Evolutionary conservation across 2,329 filamentous ascomycete species (phyloP), one percentile per base, ranked within the genome.

Genomic region (Alternaria metachromatica): DNA sequence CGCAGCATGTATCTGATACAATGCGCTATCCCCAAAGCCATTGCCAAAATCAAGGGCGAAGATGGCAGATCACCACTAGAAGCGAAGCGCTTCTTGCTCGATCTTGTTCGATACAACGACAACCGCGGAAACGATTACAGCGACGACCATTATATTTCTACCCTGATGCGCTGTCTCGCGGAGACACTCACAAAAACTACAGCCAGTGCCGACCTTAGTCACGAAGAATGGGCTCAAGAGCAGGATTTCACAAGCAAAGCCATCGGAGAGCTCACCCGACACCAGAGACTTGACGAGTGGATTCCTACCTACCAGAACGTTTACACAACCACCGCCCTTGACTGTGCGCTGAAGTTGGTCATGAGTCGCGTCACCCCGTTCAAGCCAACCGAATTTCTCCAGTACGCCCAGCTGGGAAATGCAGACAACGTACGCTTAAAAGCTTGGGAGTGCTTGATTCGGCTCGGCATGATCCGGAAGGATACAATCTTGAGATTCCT

Each of bases 91-190:
- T 97, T 97, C 78, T 87, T 99, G 51, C 87, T 97, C 21, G 94
- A 97, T 71, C 92, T 96, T 76, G 84, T 99, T 33, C 90, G 92
- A 53, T 95, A 94, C 82, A 99, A 99, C 76, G 94, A 99, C 80
- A 99, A 99, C 76, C 90, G 92, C 3, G 91, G 92, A 64, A 99
- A 99, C 72, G 84, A 90, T 54, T 96, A 89, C 75, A 97, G 94
- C 6, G 96, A 99, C 74, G 91, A 94, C 66, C 90, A 92, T 73
- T 99, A 97, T 76, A 88, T 99, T 58, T 89, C 93, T 8, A 91
- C 87, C 21, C 85, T 99, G 23, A 91, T 99, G 83, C 82, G 80
- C 41, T 87, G 87, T 43, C 78, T 91, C 6, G 84, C 87, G 6
- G 83, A 88, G 65, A 85, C 86, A 10, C 79, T 90, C 58, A 81